Base-by-base conservation (phyloP, 495 filamentous ascomycete genomes). In the Aspergillus carlsbadensis region DNA sequence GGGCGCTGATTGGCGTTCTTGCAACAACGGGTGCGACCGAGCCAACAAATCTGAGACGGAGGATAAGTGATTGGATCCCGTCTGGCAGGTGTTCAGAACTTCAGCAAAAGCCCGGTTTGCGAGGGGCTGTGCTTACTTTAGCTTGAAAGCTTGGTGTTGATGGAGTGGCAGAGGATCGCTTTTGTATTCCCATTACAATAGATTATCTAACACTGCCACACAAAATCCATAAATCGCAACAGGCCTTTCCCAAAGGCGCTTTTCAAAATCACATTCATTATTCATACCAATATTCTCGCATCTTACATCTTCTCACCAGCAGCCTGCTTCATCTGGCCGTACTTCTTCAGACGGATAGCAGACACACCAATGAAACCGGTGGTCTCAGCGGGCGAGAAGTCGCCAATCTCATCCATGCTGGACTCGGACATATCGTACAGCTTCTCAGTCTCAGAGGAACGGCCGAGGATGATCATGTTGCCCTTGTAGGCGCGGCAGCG, bases 271-370 rank as follows among this genome's bases (percentile, higher is more conserved):
- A 48, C 43, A 57, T 50, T 50, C 45, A 26, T 57, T 40, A 57
- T 57, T 40, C 45, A 14, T 50, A 35, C 49, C 36, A 31, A 22
- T n/a, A 22, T 24, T 35, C 10, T 50, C 26, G 24, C 26, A 42
- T 29, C 26, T 57, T 57, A 57, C 54, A 57, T 2, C 54, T 36
- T 57, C 54, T 57, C 54, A 22, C 54, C 54, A 44, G 54, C 54
- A 24, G 43, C 54, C 45, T 57, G 45, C 54, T 57, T 57, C 54
- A 57, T 57, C 45, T 57, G 76, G 46, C 90, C 91, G 64, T 89
- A 96, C 81, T 96, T 96, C 86, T 94, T 91, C 50, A 96, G 79
- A 53, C 92, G 83, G 71, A 96, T 96, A 43, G 87, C 86, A 64
- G 90, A 80, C 54, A 95, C 87, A 54, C 71, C 81, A 66, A 96